phyloP scores from a whole-genome alignment of 2,329 filamentous ascomycete genomes.

The Ceratocystis ficicola region DNA sequence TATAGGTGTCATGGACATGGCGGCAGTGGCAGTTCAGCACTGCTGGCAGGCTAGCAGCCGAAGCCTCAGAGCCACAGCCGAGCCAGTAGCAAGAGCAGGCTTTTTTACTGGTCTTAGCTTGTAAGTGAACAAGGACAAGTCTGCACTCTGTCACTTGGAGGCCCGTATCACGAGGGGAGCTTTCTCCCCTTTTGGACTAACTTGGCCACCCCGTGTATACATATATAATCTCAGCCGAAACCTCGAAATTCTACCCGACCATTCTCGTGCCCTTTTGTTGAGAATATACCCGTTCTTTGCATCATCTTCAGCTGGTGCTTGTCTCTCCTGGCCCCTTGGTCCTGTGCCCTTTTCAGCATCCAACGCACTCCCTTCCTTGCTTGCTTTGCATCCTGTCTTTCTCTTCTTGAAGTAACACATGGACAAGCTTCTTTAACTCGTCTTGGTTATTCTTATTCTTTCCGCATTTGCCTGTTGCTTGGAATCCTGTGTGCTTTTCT shows the following conservation, averaged over 20 bases:
- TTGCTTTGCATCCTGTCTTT: not conserved
- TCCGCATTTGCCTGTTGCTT: not conserved
- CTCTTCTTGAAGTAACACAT: constrained; percentile 2
- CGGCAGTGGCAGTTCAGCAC: too few relatives aligned
- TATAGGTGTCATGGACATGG: too few relatives aligned
- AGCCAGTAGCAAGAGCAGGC: too few relatives aligned
- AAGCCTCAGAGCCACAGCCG: too few relatives aligned
- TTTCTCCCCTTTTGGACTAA: not conserved
- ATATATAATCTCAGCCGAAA: not conserved
- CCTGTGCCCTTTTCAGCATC: not conserved
- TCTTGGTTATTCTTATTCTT: not conserved
- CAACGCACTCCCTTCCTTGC: not conserved
- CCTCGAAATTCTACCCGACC: not conserved
- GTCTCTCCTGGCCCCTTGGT: not conserved
- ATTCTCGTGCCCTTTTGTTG: not conserved
- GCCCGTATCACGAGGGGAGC: not conserved
- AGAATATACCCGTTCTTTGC: not conserved
- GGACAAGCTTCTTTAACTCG: not conserved
- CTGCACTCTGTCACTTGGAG: not conserved
- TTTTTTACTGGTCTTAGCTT: too few relatives aligned
- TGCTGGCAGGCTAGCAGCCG: too few relatives aligned
- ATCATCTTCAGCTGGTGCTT: not conserved
- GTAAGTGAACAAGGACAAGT: not conserved
- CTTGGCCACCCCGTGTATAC: not conserved
- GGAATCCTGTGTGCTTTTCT: constrained; percentile 3